Base-by-base conservation (phyloP, 2,329 filamentous ascomycete genomes). In the Colletotrichum tofieldiae region DNA sequence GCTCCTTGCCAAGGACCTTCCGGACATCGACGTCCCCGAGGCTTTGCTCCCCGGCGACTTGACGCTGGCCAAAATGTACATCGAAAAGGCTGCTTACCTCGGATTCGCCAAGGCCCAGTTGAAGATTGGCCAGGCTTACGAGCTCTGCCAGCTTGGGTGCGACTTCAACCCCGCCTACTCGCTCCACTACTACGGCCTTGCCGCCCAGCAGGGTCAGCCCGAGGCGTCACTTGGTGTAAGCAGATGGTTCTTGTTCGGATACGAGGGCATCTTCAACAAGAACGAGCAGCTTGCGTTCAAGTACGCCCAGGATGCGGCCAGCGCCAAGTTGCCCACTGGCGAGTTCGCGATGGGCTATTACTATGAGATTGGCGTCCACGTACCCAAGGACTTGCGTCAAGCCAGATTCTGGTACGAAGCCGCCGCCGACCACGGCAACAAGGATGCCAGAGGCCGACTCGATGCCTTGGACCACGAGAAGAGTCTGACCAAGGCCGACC, bases 311-410 rank as follows among this genome's bases (percentile, higher is more conserved):
- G 90, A 96, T 75, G 96, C 96, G 14, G 96, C 96, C 11, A 87
- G 90, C 62, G 90, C 91, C 49, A 95, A 95, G 67, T 88, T 98
- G 60, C 88, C 94, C 0, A 98, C 95, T 0, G 96, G 95, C 60
- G 95, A 98, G 81, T 99, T 99, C 79, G 96, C 96, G 35, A 90
- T 99, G 86, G 96, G 96, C 14, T 99, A 99, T 82, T 99, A 98
- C 84, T 91, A 96, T 80, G 96, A 99, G 81, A 97, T 99, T 76
- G 96, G 96, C 76, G 97, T 99, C 79, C 92, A 95, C 79, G 93
- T 97, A 32, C 89, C 91, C n/a, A 93, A 94, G 75, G 94, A 96
- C 79, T 84, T 98, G 52, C 89, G 91, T 61, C 93, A 96, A 80
- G 96, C 96, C 1, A 88, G 93, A 74, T 91, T 88, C 75, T 99